A percentile compares a stretch with the other conserved stretches of the same genome.
phyloP scores from a whole-genome alignment of 768 basidiomycete species.

The Hygrophorus russula region DNA sequence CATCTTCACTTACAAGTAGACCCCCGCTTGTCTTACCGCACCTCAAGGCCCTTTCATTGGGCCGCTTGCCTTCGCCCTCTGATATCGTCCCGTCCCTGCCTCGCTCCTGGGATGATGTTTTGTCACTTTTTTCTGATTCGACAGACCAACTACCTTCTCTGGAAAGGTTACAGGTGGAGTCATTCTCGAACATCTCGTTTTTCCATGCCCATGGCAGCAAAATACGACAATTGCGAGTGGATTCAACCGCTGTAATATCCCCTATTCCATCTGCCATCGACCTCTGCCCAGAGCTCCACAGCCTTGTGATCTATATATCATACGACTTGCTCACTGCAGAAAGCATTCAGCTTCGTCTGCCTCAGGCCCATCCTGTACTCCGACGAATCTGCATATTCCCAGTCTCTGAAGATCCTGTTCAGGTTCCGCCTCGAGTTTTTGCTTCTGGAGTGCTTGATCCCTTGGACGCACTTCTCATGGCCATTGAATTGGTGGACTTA shows the following conservation, averaged over 20 bases:
- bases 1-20: conserved; percentile 10
- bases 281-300: conserved; percentile 29
- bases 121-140: conserved; percentile 22
- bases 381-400: conserved; percentile 34
- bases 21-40: conserved; percentile 11
- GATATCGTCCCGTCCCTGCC: conserved; percentile 9
- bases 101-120: conserved; percentile 27
- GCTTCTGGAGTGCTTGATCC: conserved; percentile 28
- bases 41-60: conserved; percentile 31
- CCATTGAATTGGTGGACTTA: conserved; percentile 23
- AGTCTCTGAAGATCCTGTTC: conserved; percentile 23
- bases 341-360: conserved; percentile 18
- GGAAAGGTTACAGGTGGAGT: conserved; percentile 31
- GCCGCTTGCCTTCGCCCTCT: conserved; percentile 19
- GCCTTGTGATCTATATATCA: conserved; percentile 20
- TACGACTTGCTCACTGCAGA: conserved; percentile 11
- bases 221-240: conserved; percentile 28
- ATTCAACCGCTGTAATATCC: conserved; percentile 15
- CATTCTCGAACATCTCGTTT: conserved; percentile 27
- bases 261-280: conserved; percentile 25
- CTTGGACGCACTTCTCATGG: conserved; percentile 25
- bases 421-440: conserved; percentile 26
- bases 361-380: conserved; percentile 25
- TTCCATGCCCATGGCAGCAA: conserved; percentile 30
- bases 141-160: conserved; percentile 26